These are phyloP conservation scores for Paramecium caudatum DNA, from an alignment of 73 alveolate genomes.

Conservation along the genomic window DNA sequence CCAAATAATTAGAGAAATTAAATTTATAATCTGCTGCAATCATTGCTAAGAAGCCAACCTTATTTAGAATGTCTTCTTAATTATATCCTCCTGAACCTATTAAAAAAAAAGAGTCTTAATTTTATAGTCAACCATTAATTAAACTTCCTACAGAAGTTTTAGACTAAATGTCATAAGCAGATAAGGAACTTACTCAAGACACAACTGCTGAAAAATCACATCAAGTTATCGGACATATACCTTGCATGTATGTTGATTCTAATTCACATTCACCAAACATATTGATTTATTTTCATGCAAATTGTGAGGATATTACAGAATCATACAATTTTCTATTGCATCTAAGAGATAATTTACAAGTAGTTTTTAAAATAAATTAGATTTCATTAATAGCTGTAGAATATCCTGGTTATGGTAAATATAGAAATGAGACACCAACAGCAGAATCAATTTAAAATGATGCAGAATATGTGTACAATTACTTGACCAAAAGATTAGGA, in stretches of 20 bases:
- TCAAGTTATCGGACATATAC: conserved; percentile 70
- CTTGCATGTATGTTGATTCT: conserved; percentile 83
- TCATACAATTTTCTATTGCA: conserved; percentile 80
- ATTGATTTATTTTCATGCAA: conserved; percentile 91
- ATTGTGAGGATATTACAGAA: conserved; percentile 89
- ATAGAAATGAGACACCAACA: conserved; percentile 81
- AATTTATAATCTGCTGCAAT: not conserved
- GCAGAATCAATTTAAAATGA: conserved; percentile 84
- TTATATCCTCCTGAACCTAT: not conserved
- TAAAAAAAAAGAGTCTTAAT: not conserved
- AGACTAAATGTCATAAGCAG: not conserved
- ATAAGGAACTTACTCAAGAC: not conserved
- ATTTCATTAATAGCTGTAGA: conserved; percentile 92
- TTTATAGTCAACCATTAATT: conserved; percentile 28
- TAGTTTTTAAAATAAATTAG: not conserved
- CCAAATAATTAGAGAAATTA: not conserved
- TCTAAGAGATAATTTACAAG: conserved; percentile 83
- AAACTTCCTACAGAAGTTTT: not conserved
- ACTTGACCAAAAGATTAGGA: conserved; percentile 73
- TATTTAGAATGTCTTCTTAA: not conserved
- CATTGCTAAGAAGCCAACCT: not conserved
- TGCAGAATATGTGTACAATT: conserved; percentile 89
- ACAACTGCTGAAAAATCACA: not conserved
- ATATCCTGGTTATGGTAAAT: conserved; percentile 97
- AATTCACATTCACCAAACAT: conserved; percentile 83